Evolutionary conservation across 2,329 filamentous ascomycete species (phyloP), one percentile per base, ranked within the genome.

Genomic region (Pleurostoma richardsiae): DNA sequence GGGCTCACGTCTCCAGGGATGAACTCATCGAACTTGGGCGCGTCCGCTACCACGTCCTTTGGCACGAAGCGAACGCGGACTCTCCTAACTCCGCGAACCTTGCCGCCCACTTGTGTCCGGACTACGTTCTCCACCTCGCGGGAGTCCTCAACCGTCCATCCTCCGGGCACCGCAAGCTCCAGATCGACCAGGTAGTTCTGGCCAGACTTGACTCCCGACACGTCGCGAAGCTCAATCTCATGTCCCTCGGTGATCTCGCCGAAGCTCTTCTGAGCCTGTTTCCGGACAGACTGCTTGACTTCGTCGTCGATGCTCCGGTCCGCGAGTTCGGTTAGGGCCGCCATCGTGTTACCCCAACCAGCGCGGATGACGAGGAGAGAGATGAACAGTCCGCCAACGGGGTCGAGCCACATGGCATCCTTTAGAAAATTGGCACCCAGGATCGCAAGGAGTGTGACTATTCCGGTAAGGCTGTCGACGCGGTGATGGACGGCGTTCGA

Each of bases 401-500:
- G 91, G 65, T 99, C 94, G 43, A 97, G 76, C 91, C 94, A 97
- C 30, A 86, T 81, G 45, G 92, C 91, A 59, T 91, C 86, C 47
- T 85, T 78, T 54, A 96, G 77, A 44, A 95, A 75, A 66, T 97
- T 95, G 42, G 91, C 90, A 40, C 90, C 91, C 19, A 90, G 82
- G 58, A 99, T 96, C 28, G 89, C 92, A 48, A 87, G 76, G 30
- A 97, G 78, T 2, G 94, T 95, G 47, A 97, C 94, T 57, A 97
- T 88, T 54, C 92, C 92, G 2, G 94, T 99, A 47, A 96, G 78
- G 49, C 90, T 96, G 68, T 99, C 94, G 62, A 99, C 85, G 50
- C 94, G 89, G 72, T 97, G 94, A 69, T 99, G 94, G 54, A 97
- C 79, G 49, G 94, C 92, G 62, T 99, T 99, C 49, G 91, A 96